Conservation (phyloP, 805 yeast species). For the Saccharomyces jurei region DNA sequence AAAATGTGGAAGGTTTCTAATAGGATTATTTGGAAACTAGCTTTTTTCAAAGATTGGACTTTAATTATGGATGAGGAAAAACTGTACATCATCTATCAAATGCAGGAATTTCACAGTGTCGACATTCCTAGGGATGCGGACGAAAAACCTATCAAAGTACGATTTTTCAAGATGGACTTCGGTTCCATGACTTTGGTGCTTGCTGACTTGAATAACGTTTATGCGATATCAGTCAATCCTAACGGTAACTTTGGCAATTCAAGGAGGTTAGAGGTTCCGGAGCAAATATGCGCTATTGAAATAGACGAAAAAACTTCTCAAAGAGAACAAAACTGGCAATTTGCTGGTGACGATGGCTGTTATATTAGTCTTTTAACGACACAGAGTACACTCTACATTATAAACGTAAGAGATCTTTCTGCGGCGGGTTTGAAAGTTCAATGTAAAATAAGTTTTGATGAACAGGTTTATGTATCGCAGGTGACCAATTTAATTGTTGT, state of each 20-base stretch:
- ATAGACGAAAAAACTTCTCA: conserved; percentile 26
- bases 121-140: conserved; percentile 12
- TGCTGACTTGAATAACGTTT: conserved; percentile 14
- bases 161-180: conserved; percentile 26
- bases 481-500: conserved; percentile 26
- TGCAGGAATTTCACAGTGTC: conserved; percentile 14
- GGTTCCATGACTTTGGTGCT: conserved; percentile 23
- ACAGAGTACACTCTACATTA: conserved; percentile 16
- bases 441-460: conserved; percentile 20
- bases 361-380: conserved; percentile 21
- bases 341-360: conserved; percentile 32
- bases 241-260: conserved; percentile 19
- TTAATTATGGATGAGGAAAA: conserved; percentile 19
- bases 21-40: conserved; percentile 16
- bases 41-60: conserved; percentile 19
- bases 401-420: conserved; percentile 16
- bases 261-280: conserved; percentile 9
- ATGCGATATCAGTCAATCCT: conserved; percentile 20
- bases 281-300: conserved; percentile 13
- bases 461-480: conserved; percentile 21
- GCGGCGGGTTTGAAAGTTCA: conserved; percentile 8
- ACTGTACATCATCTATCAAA: conserved; percentile 19
- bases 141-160: conserved; percentile 6
- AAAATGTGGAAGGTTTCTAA: conserved; percentile 15
- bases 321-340: conserved; percentile 17